Base-by-base conservation (phyloP, 805 yeast species). In the Metschnikowia dekortorum region DNA sequence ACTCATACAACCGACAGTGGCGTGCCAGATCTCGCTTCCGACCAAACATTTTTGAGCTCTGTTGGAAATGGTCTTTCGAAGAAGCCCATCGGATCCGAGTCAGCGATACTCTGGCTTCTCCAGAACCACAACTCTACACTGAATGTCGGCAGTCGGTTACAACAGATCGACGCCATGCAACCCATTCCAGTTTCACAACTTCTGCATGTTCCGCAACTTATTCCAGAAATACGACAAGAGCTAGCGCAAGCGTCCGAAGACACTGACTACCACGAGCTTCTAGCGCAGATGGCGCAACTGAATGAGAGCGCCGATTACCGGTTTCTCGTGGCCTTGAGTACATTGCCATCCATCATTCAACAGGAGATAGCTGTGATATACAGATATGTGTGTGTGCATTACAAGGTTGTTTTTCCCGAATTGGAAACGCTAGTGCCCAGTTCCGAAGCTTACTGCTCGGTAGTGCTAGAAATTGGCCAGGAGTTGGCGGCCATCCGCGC, bases 361-460 rank as follows among this genome's bases (percentile, higher is more conserved):
- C 69, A 70, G 11, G 92, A 87, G 53, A 80, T 85, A 4, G 55
- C 65, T 0, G 52, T 71, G 2, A 60, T 85, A 8, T 80, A 80
- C 52, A 63, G 73, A 6, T 78, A 78, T 46, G 66, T 85, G 35
- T 78, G 74, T 44, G 61, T 74, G 0, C 73, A 75, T 28, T 90
- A 89, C 60, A 67, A 73, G 8, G 73, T 77, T 3, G 78, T 84
- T 14, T 89, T 89, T 66, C 83, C 87, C 0, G 96, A 90, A 59
- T 68, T 90, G 45, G 85, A 78, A 26, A 69, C 83, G 0, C 67
- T 90, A 36, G 74, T 88, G 1, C 70, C 81, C 9, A 79, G 80
- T 51, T 83, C 92, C 0, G 62, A 79, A 0, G 84, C 83, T 50
- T 90, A 82, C 65, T 80, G 85, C 8, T 69, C 69, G 29, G 69